These are phyloP conservation scores for Yamadazyma aaseri DNA, from an alignment of 1,139 yeast genomes.

Conservation along the genomic window DNA sequence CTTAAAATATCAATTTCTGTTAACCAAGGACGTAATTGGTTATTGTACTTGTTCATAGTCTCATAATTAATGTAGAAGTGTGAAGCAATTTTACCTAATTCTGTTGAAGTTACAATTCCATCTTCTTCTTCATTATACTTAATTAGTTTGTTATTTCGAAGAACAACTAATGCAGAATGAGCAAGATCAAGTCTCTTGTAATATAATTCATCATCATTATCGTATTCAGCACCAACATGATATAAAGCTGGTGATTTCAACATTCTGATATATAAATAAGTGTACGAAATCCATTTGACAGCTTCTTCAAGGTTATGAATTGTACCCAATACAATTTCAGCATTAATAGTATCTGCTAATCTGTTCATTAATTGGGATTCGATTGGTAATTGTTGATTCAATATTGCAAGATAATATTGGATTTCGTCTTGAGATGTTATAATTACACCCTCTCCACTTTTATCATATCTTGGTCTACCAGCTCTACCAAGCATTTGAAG, in stretches of 20 bases:
- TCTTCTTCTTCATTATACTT: slow-evolving; percentile 53
- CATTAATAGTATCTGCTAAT: slow-evolving; percentile 76
- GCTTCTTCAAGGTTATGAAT: slow-evolving; percentile 64
- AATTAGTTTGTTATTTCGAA: slow-evolving; percentile 56
- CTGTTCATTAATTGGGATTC: slow-evolving; percentile 81
- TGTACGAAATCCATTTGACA: slow-evolving; percentile 72
- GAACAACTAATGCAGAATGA: slow-evolving; percentile 69
- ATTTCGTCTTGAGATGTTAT: slow-evolving; percentile 85
- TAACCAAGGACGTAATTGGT: slow-evolving; percentile 60
- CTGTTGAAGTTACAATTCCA: slow-evolving; percentile 58
- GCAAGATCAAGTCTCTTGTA: slow-evolving; percentile 64
- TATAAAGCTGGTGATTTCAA: slow-evolving; percentile 68
- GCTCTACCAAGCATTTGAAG: slow-evolving; percentile 97
- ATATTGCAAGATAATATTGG: slow-evolving; percentile 82
- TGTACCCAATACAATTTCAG: slow-evolving; percentile 79
- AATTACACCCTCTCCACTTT: slow-evolving; percentile 90
- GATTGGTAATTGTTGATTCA: slow-evolving; percentile 88
- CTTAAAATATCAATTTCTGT: slow-evolving; percentile 73
- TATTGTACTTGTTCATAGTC: slow-evolving; percentile 66
- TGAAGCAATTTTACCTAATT: slow-evolving; percentile 82
- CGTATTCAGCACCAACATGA: slow-evolving; percentile 69
- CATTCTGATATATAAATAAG: slow-evolving; percentile 85
- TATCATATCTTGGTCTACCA: slow-evolving; percentile 93
- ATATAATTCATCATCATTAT: slow-evolving; percentile 40
- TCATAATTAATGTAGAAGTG: slow-evolving; percentile 77